Percentiles rank a stretch among this genome's conserved stretches.
Conservation (phyloP, 257 asterid genomes). For the Thymus mandschuricus region DNA sequence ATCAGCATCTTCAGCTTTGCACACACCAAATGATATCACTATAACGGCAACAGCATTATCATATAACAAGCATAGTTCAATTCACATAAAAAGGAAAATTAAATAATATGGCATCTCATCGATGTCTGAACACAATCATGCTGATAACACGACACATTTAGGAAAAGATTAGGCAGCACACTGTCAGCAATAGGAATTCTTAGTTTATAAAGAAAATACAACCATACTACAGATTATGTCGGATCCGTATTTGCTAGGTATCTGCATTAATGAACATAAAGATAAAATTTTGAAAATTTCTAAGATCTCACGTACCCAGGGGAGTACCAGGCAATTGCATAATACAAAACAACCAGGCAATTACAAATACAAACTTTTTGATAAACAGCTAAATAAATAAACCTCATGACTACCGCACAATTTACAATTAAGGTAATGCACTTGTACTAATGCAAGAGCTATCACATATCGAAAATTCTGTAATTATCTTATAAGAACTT, state of each 20-base stretch:
- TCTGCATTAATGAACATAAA: too few relatives aligned
- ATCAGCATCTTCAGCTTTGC: slow-evolving; percentile 5
- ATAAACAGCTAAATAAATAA: background rate
- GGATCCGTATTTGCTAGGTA: too few relatives aligned
- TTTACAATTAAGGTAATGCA: background rate
- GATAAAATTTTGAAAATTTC: background rate
- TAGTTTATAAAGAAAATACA: background rate
- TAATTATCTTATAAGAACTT: background rate
- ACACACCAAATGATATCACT: background rate
- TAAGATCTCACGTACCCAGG: background rate
- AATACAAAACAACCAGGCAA: slow-evolving; percentile 1
- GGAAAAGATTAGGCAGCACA: background rate
- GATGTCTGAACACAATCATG: background rate
- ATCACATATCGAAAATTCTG: background rate
- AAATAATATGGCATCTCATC: background rate
- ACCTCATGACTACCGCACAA: background rate
- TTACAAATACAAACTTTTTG: slow-evolving; percentile 4
- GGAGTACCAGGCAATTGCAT: background rate
- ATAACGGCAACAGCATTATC: background rate
- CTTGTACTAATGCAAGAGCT: background rate
- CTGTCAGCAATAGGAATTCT: background rate
- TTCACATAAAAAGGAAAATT: slow-evolving; percentile 6
- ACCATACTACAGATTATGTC: background rate
- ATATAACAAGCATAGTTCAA: background rate
- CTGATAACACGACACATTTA: background rate